A percentile compares a stretch with the other conserved stretches of the same genome.
Evolutionary conservation across 2,329 filamentous ascomycete species (phyloP).

Genomic region (Alternaria solani): DNA sequence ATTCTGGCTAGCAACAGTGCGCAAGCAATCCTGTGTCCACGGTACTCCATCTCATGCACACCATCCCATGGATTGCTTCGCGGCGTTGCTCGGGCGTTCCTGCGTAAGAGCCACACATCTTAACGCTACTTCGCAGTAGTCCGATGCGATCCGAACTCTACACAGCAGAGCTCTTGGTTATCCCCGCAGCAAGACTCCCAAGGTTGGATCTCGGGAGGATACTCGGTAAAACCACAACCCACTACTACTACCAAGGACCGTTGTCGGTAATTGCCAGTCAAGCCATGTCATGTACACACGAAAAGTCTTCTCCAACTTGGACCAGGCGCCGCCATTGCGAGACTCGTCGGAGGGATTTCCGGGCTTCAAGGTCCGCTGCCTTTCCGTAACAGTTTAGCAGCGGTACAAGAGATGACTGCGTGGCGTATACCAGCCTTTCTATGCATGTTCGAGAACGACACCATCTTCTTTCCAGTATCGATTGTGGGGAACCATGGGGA

Average conservation of each 20-base stretch:
- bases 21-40: neutral
- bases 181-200: slow-evolving; percentile 14
- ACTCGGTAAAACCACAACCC: slow-evolving; percentile 29
- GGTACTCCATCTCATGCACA: neutral
- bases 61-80: neutral
- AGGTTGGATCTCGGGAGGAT: slow-evolving; percentile 32
- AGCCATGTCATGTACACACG: slow-evolving; percentile 13
- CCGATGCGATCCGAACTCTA: slow-evolving; percentile 7
- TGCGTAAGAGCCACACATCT: slow-evolving; percentile 6
- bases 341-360: slow-evolving; percentile 13
- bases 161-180: slow-evolving; percentile 15
- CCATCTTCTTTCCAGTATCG: slow-evolving; percentile 18
- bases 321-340: slow-evolving; percentile 10
- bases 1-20: neutral
- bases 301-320: slow-evolving; percentile 17
- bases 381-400: neutral
- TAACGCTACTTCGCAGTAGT: neutral
- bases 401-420: slow-evolving; percentile 5
- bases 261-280: slow-evolving; percentile 28
- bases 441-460: slow-evolving; percentile 23
- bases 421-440: slow-evolving; percentile 20
- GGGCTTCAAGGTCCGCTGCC: slow-evolving; percentile 12
- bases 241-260: slow-evolving; percentile 18
- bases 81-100: slow-evolving; percentile 9
- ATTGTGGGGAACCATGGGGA: slow-evolving; percentile 30